Evolutionary conservation across 1,284 basidiomycete genomes (phyloP), one percentile per base, ranked within the genome.

Genomic region (Lentinula novae-zelandiae): DNA sequence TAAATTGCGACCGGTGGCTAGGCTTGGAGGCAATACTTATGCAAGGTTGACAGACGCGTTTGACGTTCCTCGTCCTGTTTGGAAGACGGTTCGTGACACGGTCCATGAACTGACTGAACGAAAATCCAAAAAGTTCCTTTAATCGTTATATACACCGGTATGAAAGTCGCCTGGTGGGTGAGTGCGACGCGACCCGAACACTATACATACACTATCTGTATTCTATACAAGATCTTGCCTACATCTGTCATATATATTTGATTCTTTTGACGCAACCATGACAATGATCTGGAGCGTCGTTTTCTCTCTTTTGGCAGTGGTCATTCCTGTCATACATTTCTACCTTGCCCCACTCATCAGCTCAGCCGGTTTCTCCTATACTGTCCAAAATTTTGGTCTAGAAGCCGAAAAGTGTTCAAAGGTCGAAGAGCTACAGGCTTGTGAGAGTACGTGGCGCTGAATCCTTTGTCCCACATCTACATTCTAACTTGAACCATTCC

Each of bases 21-120:
- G 89, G 38, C 72, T 92, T 22, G 89, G 90, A 5, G 88, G 87
- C 4, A 75, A 75, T 22, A 78, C 77, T 55, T 92, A 87, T 70
- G 82, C 78, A 20, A 74, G 78, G 48, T 66, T 86, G 39, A 75
- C 78, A 44, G 81, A 84, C 58, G 82, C 81, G 44, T 89, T 84
- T 67, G 81, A 87, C 61, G 65, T 89, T 38, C 75, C 79, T 49
- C 74, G 86, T 57, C 77, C 83, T 6, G 77, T 78, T 2, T 91
- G 88, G 88, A 78, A 78, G 42, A 69, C 73, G 44, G 73, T 80
- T 60, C 78, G 78, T 70, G 79, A 80, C 38, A 69, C 67, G 52
- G 60, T 57, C 10, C 7, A 27, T 15, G 31, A 38, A n/a, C 17
- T 61, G 42, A n/a, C 22, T 22, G 50, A 52, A 42, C 12, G 53